phyloP scores from a whole-genome alignment of 768 basidiomycete species.

The Tylopilus rubrobrunneus region DNA sequence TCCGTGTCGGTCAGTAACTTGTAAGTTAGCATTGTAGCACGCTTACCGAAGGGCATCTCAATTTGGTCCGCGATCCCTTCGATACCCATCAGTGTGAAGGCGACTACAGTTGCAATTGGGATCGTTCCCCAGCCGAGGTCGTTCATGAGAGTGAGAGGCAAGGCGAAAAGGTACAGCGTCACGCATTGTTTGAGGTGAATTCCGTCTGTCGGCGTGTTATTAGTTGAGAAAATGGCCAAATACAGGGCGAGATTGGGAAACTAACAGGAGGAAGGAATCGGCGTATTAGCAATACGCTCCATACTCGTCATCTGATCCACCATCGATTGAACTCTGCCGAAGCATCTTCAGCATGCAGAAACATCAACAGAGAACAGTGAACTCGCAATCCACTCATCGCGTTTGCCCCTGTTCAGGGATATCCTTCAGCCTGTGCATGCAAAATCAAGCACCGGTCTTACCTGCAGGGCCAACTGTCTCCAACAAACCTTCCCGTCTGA shows the following conservation, averaged over 20 bases:
- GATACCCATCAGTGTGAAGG: conserved; percentile 91
- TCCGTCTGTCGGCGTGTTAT: conserved; percentile 48
- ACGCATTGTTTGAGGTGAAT: conserved; percentile 96
- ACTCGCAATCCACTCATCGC: conserved; percentile 66
- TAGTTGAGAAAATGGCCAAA: conserved; percentile 5
- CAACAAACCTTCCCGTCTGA: conserved; percentile 75
- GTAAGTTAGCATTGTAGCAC: not conserved
- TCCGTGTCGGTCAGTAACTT: not conserved
- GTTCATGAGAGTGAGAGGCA: conserved; percentile 82
- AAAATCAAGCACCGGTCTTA: conserved; percentile 24
- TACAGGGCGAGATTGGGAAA: not conserved
- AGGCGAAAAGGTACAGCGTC: conserved; percentile 85
- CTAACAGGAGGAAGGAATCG: conserved; percentile 74
- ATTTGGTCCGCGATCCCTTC: conserved; percentile 95
- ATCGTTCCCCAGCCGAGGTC: conserved; percentile 82
- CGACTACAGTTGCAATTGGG: conserved; percentile 80
- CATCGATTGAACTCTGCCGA: conserved; percentile 66
- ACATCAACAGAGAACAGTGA: not conserved
- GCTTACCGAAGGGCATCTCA: conserved; percentile 88
- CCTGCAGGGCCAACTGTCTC: conserved; percentile 91
- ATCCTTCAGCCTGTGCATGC: not conserved
- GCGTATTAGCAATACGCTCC: conserved; percentile 90
- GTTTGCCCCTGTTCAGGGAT: conserved; percentile 56
- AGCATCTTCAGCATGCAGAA: conserved; percentile 5
- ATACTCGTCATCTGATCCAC: conserved; percentile 81